Evolutionary conservation across 129 eudicot species (phyloP).

Genomic region (Saposhnikovia divaricata): DNA sequence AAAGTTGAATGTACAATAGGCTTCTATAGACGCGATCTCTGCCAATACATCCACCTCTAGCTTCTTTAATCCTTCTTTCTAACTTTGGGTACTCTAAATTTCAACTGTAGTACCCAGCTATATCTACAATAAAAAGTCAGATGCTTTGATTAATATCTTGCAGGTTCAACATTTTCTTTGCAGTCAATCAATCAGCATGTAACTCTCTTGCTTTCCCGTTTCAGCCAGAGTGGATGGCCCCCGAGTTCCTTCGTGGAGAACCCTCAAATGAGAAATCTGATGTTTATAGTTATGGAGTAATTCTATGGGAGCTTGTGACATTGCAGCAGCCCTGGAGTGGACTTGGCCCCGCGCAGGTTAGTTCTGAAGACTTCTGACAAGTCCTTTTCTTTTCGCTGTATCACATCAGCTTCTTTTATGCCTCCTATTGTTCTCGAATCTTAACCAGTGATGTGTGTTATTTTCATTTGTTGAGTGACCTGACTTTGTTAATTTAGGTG

Average conservation of each 20-base stretch:
- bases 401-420: not conserved
- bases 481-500: constrained; percentile 34
- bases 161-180: constrained; percentile 10
- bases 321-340: constrained; percentile 97
- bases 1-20: not conserved
- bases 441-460: not conserved
- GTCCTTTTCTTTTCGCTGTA: not conserved
- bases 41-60: not conserved
- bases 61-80: not conserved
- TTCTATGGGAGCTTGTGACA: constrained; percentile 96
- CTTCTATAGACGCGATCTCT: not conserved
- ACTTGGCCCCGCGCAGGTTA: constrained; percentile 89
- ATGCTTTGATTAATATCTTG: constrained; percentile 6
- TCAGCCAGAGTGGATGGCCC: constrained; percentile 99
- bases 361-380: not conserved
- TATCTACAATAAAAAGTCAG: constrained; percentile 6
- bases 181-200: constrained; percentile 18
- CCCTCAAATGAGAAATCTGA: constrained; percentile 93
- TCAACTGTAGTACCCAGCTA: not conserved
- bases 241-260: constrained; percentile 89
- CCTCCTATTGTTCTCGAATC: not conserved
- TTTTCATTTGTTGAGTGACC: constrained; percentile 10
- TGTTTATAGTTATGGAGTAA: constrained; percentile 92
- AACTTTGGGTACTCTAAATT: not conserved
- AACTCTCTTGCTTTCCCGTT: constrained; percentile 24